These are phyloP conservation scores for Zoysia pacifica DNA, from an alignment of 176 grass and related monocot genomes.

Conservation along the genomic window DNA sequence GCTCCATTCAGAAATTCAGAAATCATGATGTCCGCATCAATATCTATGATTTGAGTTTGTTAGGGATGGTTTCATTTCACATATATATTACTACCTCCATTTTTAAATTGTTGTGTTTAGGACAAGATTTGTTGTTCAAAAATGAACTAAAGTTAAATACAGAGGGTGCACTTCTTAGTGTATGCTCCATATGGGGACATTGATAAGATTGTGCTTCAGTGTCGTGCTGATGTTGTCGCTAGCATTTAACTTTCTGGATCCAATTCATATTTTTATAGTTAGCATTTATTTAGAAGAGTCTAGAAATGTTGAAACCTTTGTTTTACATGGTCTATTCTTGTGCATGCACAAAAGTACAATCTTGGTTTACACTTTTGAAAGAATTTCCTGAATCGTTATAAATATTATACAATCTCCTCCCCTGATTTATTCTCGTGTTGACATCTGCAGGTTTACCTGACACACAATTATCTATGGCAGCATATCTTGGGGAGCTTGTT, in stretches of 20 bases:
- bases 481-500: slow-evolving; percentile 89
- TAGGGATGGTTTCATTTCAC: neutral
- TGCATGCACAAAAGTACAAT: neutral
- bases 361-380: neutral
- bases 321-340: neutral
- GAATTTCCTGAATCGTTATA: neutral
- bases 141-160: too few species aligned
- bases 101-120: too few species aligned
- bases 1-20: too few species aligned
- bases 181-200: neutral
- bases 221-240: neutral
- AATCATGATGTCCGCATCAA: too few species aligned
- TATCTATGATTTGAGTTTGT: neutral
- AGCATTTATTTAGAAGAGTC: neutral
- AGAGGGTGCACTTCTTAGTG: neutral
- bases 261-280: neutral
- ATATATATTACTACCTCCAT: neutral
- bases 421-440: slow-evolving; percentile 8
- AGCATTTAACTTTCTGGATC: neutral
- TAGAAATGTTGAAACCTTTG: neutral
- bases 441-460: slow-evolving; percentile 64
- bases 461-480: slow-evolving; percentile 80
- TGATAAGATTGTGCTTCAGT: slow-evolving; percentile 3
- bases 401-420: neutral
- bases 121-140: too few species aligned